A percentile compares a stretch with the other conserved stretches of the same genome.
Conservation (phyloP, 2,329 filamentous ascomycete species). For the Fonsecaea multimorphosa region DNA sequence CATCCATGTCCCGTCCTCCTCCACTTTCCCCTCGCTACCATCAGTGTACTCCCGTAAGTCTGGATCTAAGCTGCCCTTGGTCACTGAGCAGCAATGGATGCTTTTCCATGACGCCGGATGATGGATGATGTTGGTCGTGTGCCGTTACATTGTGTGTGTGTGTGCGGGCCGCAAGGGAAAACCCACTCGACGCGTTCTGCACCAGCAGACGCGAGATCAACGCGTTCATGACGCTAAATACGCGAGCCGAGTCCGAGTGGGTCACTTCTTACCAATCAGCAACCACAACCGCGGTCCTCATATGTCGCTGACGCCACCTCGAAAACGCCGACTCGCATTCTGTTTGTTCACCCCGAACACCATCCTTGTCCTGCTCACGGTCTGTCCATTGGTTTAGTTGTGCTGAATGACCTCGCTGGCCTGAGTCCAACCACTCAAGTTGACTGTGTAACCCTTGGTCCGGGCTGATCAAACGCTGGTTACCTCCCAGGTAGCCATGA, state of each 20-base stretch:
- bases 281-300: neutral
- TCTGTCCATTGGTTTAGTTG: neutral
- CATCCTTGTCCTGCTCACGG: neutral
- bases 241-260: constrained; percentile 6
- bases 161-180: constrained; percentile 7
- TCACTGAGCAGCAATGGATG: neutral
- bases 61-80: neutral
- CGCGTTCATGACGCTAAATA: constrained; percentile 4
- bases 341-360: neutral
- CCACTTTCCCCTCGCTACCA: constrained; percentile 8
- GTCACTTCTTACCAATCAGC: neutral
- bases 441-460: too few relatives aligned
- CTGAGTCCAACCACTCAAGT: neutral
- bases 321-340: neutral
- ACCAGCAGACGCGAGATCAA: constrained; percentile 20
- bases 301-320: constrained; percentile 11
- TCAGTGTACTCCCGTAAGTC: neutral
- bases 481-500: neutral
- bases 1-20: neutral
- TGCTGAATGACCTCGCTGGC: neutral
- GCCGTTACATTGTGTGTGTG: neutral
- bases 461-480: too few relatives aligned
- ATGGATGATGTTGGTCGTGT: constrained; percentile 7
- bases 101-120: constrained; percentile 2
- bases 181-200: constrained; percentile 15